phyloP scores from a whole-genome alignment of 495 filamentous ascomycete genomes.

The Penicillium desertorum region DNA sequence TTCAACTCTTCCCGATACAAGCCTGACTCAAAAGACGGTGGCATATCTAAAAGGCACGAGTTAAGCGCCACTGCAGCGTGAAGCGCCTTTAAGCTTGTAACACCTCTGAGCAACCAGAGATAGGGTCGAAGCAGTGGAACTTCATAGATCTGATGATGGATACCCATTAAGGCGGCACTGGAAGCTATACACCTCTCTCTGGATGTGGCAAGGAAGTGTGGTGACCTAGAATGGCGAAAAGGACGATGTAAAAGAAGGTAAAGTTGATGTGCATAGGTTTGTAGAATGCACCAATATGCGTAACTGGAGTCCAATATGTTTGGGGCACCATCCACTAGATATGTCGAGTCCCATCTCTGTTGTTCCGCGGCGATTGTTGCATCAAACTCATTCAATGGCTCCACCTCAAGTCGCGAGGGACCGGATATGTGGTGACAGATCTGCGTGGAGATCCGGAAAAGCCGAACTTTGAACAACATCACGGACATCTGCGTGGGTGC shows the following conservation, averaged over 20 bases:
- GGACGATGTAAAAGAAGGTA: constrained; percentile 26
- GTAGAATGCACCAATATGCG: constrained; percentile 25
- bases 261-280: constrained; percentile 27
- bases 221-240: constrained; percentile 11
- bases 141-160: constrained; percentile 23
- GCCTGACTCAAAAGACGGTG: not conserved
- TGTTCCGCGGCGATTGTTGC: constrained; percentile 18
- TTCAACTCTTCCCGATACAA: not conserved
- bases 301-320: constrained; percentile 22
- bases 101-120: constrained; percentile 17
- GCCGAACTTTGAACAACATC: constrained; percentile 20
- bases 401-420: not conserved
- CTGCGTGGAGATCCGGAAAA: constrained; percentile 20
- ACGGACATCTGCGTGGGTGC: constrained; percentile 27
- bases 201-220: constrained; percentile 13
- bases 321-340: constrained; percentile 17
- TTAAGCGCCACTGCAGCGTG: constrained; percentile 23
- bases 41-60: constrained; percentile 19
- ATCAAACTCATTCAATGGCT: constrained; percentile 9
- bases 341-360: constrained; percentile 19
- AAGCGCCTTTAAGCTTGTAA: constrained; percentile 20
- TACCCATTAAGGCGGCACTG: constrained; percentile 6
- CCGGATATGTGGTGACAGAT: constrained; percentile 22
- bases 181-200: constrained; percentile 18
- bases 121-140: constrained; percentile 20